phyloP scores from a whole-genome alignment of 2,329 filamentous ascomycete species.

The Aureobasidium subglaciale region DNA sequence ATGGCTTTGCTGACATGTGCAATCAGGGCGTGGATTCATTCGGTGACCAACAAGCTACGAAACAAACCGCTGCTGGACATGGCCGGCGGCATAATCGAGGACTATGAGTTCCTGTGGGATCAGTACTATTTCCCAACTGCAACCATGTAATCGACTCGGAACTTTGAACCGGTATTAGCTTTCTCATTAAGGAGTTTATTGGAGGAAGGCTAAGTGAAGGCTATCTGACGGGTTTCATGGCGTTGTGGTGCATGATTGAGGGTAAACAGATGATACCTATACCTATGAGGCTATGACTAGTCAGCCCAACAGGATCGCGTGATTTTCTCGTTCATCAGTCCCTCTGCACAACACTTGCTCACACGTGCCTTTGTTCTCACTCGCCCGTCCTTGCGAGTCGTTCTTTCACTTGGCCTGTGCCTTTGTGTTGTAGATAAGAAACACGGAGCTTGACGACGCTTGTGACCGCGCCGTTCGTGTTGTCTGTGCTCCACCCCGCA shows the following conservation, averaged over 20 bases:
- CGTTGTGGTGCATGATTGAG: background rate
- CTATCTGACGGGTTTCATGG: background rate
- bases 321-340: background rate
- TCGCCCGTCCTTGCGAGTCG: background rate
- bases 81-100: constrained; percentile 78
- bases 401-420: background rate
- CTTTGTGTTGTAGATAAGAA: constrained; percentile 5
- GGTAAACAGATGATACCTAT: background rate
- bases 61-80: constrained; percentile 71
- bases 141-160: constrained; percentile 39
- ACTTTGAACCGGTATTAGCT: too few relatives aligned
- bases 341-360: background rate
- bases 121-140: constrained; percentile 84
- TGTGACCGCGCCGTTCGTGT: background rate
- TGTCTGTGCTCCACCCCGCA: constrained; percentile 12
- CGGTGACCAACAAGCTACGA: constrained; percentile 62
- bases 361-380: constrained; percentile 2
- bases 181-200: constrained; percentile 1
- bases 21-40: constrained; percentile 54
- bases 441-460: constrained; percentile 9
- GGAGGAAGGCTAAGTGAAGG: too few relatives aligned
- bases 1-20: constrained; percentile 22
- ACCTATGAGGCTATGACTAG: constrained; percentile 4
- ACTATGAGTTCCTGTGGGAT: constrained; percentile 97
- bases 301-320: background rate